phyloP scores from a whole-genome alignment of 441 rosid species.

The Manihot esculenta region DNA sequence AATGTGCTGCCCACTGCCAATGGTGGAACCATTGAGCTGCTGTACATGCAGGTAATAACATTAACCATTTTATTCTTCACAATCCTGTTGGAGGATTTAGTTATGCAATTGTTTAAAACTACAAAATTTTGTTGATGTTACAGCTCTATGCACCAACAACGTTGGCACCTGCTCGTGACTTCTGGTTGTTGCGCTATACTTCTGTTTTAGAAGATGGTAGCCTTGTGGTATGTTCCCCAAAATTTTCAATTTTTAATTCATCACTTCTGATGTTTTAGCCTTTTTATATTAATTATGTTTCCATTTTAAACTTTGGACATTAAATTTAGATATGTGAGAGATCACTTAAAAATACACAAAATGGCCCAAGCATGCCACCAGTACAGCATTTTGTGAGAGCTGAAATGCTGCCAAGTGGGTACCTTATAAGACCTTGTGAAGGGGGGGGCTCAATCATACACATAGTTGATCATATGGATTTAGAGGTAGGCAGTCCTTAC shows the following conservation, averaged over 20 bases:
- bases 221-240: constrained; percentile 68
- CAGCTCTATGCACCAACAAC: constrained; percentile 98
- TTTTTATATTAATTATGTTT: constrained; percentile 10
- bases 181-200: constrained; percentile 94
- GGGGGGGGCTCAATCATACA: constrained; percentile 97
- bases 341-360: constrained; percentile 87
- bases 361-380: constrained; percentile 94
- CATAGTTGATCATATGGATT: constrained; percentile 93
- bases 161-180: constrained; percentile 95
- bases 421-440: constrained; percentile 92
- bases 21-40: constrained; percentile 99
- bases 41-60: constrained; percentile 80
- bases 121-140: constrained; percentile 15
- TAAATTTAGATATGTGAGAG: constrained; percentile 74
- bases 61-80: background rate
- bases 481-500: constrained; percentile 56
- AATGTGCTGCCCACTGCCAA: constrained; percentile 94
- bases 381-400: constrained; percentile 97
- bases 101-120: background rate
- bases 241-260: background rate
- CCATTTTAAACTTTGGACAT: background rate
- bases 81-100: background rate
- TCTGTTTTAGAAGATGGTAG: constrained; percentile 98
- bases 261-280: background rate
- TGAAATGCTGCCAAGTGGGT: constrained; percentile 96